A percentile compares a stretch with the other conserved stretches of the same genome.
phyloP scores from a whole-genome alignment of 768 basidiomycete genomes.

The Pholiota molesta region DNA sequence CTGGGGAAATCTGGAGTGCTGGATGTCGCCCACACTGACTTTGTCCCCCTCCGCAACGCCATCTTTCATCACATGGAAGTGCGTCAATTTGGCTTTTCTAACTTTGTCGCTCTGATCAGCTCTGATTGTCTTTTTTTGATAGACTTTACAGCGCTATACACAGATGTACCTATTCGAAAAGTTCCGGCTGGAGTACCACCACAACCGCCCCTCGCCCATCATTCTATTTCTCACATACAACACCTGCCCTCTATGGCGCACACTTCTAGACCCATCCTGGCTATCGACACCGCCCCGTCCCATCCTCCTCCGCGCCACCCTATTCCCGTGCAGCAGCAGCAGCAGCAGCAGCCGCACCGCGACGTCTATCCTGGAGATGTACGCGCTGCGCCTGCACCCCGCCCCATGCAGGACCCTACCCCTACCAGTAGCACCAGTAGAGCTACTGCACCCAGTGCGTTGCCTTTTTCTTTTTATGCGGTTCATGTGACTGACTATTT shows the following conservation, averaged over 20 bases:
- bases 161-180: constrained; percentile 82
- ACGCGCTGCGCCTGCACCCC: constrained; percentile 44
- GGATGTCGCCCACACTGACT: constrained; percentile 81
- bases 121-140: constrained; percentile 25
- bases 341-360: constrained; percentile 37
- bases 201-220: constrained; percentile 50
- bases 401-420: constrained; percentile 44
- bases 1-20: constrained; percentile 87
- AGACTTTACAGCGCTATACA: constrained; percentile 88
- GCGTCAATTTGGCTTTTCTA: constrained; percentile 24
- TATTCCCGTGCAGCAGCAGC: constrained; percentile 24
- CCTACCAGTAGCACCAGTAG: constrained; percentile 36
- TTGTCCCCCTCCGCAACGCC: constrained; percentile 72
- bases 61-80: constrained; percentile 92
- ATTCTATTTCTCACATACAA: constrained; percentile 47
- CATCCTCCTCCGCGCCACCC: constrained; percentile 21
- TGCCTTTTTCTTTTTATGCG: constrained; percentile 17
- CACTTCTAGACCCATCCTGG: constrained; percentile 34
- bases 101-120: constrained; percentile 3
- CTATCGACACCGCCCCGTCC: constrained; percentile 35
- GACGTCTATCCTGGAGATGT: constrained; percentile 50
- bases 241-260: constrained; percentile 39
- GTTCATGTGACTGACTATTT: constrained; percentile 1
- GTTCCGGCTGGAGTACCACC: constrained; percentile 63
- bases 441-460: constrained; percentile 31